Conservation (phyloP, 768 basidiomycete genomes). For the Suillus fuscotomentosus region DNA sequence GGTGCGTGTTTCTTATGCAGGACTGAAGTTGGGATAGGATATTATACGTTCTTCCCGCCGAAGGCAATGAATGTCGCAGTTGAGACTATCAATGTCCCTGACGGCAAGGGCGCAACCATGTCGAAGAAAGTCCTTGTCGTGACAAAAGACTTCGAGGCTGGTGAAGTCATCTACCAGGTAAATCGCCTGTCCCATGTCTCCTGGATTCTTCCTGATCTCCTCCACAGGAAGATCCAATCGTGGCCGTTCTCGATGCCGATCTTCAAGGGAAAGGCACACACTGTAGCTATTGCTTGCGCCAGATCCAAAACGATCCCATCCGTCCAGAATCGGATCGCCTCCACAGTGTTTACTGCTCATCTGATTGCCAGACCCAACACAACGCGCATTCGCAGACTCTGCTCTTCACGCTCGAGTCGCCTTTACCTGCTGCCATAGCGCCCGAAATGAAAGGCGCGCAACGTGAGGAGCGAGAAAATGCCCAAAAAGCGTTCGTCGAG, state of each 20-base stretch:
- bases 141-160: conserved; percentile 63
- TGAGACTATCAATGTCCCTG: conserved; percentile 32
- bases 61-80: conserved; percentile 69
- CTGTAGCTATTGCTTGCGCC: conserved; percentile 73
- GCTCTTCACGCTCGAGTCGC: conserved; percentile 66
- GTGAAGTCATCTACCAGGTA: conserved; percentile 80
- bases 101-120: conserved; percentile 20
- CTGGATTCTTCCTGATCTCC: conserved; percentile 3
- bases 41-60: conserved; percentile 77
- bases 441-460: conserved; percentile 30
- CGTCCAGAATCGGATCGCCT: conserved; percentile 51
- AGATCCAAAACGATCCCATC: conserved; percentile 48
- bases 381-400: conserved; percentile 63
- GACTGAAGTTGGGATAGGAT: conserved; percentile 48
- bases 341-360: conserved; percentile 69
- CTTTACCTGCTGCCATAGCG: conserved; percentile 48
- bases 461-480: conserved; percentile 48
- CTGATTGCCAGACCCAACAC: conserved; percentile 55
- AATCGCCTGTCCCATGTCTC: conserved; percentile 3
- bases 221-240: conserved; percentile 71
- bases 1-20: conserved; percentile 7
- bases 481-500: conserved; percentile 58
- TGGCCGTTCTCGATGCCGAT: conserved; percentile 69
- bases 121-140: conserved; percentile 58
- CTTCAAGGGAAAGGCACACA: conserved; percentile 65